A percentile compares a stretch with the other conserved stretches of the same genome.
Conservation (phyloP, 331 rosid genomes). For the Spiraea crenata region DNA sequence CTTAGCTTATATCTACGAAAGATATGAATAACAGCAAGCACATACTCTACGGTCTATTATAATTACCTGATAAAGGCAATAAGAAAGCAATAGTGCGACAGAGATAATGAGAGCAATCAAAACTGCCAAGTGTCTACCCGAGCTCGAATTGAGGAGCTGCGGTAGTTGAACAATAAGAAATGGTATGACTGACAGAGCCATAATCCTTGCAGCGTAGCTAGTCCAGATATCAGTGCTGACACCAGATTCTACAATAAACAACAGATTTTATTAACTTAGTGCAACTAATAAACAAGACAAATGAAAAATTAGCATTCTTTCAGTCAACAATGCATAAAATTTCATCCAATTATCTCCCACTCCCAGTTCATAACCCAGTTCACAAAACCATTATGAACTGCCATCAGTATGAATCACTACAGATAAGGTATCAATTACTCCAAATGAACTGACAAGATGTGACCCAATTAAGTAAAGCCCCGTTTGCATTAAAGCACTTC, state of each 20-base stretch:
- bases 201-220: conserved; percentile 80
- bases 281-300: neutral
- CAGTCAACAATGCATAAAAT: neutral
- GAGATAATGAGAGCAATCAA: conserved; percentile 76
- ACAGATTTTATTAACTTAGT: conserved; percentile 17
- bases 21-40: too few relatives aligned
- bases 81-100: conserved; percentile 41
- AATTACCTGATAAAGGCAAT: conserved; percentile 84
- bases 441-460: too few relatives aligned
- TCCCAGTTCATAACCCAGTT: too few relatives aligned
- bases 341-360: neutral
- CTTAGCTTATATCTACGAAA: too few relatives aligned
- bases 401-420: too few relatives aligned
- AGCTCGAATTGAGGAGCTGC: conserved; percentile 62
- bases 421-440: too few relatives aligned
- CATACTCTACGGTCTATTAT: neutral
- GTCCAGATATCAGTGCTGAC: conserved; percentile 97
- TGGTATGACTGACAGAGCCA: conserved; percentile 76
- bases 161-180: conserved; percentile 86
- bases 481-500: too few relatives aligned
- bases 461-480: too few relatives aligned
- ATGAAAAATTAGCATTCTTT: neutral
- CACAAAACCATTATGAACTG: too few relatives aligned
- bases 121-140: conserved; percentile 69
- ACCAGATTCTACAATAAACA: conserved; percentile 74